A percentile compares a stretch with the other conserved stretches of the same genome.
These are phyloP conservation scores for Solanum rostratum DNA, from an alignment of 257 asterid genomes.

Conservation along the genomic window DNA sequence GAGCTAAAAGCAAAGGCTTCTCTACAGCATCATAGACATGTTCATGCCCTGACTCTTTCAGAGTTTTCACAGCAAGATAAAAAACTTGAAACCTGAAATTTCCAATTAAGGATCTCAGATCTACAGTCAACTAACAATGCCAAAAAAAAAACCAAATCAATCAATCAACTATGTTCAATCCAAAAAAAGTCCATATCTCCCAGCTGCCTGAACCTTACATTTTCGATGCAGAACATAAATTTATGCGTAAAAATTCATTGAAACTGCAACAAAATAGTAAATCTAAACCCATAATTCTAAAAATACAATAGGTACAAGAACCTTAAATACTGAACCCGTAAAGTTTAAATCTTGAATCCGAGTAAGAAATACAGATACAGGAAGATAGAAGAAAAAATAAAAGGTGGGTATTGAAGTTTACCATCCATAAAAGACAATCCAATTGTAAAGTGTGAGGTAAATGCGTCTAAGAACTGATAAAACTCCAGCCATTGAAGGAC, in stretches of 20 bases:
- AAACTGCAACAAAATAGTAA: background rate
- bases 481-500: conserved; percentile 45
- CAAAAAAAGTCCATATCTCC: background rate
- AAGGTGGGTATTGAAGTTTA: background rate
- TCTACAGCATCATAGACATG: conserved; percentile 74
- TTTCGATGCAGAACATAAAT: background rate
- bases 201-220: background rate
- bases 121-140: background rate
- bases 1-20: conserved; percentile 73
- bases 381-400: background rate
- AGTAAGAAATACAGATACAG: background rate
- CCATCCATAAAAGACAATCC: conserved; percentile 84
- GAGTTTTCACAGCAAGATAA: conserved; percentile 50
- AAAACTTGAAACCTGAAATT: conserved; percentile 51
- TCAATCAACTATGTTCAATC: background rate
- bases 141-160: background rate
- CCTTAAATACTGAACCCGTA: background rate
- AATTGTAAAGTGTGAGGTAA: conserved; percentile 72
- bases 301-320: background rate
- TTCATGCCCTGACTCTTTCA: conserved; percentile 45
- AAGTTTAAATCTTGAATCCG: background rate
- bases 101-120: conserved; percentile 1
- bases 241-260: background rate
- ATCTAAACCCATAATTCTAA: background rate
- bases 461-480: conserved; percentile 39